These are phyloP conservation scores for Globisporangium cederbergense DNA, from an alignment of 352 stramenopile genomes.

Conservation along the genomic window DNA sequence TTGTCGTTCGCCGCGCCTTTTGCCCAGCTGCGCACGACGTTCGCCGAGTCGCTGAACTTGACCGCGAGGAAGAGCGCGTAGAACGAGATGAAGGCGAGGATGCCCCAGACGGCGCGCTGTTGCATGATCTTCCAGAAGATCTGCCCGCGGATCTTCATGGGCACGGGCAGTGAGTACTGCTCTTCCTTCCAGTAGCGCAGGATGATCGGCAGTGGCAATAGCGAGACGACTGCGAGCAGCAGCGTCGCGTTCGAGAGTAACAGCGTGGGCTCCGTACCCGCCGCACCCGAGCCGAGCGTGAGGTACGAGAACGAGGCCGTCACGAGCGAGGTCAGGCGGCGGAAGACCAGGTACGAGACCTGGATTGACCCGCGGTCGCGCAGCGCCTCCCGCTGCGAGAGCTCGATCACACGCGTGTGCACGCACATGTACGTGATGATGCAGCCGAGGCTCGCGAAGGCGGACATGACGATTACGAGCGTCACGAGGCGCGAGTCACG, in stretches of 20 bases:
- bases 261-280: slow-evolving; percentile 4
- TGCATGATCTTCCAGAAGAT: slow-evolving; percentile 55
- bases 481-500: slow-evolving; percentile 17
- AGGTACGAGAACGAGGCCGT: slow-evolving; percentile 5
- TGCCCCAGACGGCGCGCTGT: slow-evolving; percentile 48
- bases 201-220: slow-evolving; percentile 30
- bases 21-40: slow-evolving; percentile 28
- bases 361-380: slow-evolving; percentile 31
- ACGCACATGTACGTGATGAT: slow-evolving; percentile 30
- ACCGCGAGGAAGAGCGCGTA: slow-evolving; percentile 42
- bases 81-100: slow-evolving; percentile 37
- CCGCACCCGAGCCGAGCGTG: slow-evolving; percentile 15
- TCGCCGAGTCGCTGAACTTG: slow-evolving; percentile 24
- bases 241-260: slow-evolving; percentile 22
- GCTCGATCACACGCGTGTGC: slow-evolving; percentile 41
- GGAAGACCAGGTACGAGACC: slow-evolving; percentile 37
- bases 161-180: slow-evolving; percentile 35
- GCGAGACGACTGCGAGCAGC: slow-evolving; percentile 29
- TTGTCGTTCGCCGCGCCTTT: slow-evolving; percentile 15
- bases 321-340: slow-evolving; percentile 23
- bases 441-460: slow-evolving; percentile 27
- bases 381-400: slow-evolving; percentile 40
- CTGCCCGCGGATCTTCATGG: slow-evolving; percentile 33
- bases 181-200: slow-evolving; percentile 41
- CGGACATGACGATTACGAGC: slow-evolving; percentile 22